A percentile compares a stretch with the other conserved stretches of the same genome.
Conservation (phyloP, 2,329 filamentous ascomycete species). For the Scytalidium sp. region DNA sequence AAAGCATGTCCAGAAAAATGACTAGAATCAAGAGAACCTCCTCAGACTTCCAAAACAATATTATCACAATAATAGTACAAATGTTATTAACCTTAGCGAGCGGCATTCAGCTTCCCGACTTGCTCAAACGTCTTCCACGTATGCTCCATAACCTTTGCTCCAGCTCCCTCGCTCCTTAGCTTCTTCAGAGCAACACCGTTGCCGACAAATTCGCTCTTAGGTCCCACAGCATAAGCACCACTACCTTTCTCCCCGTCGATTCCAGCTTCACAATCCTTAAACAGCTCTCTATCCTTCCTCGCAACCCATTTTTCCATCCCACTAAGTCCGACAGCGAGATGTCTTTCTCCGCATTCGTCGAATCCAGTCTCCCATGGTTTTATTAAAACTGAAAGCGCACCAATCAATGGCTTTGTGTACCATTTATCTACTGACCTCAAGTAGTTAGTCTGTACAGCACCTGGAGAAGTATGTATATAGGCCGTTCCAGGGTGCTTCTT, state of each 20-base stretch:
- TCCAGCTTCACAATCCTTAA: conserved; percentile 4
- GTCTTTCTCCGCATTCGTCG: conserved; percentile 23
- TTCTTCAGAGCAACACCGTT: conserved; percentile 8
- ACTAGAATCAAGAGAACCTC: too few relatives aligned
- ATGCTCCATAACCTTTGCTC: conserved; percentile 22
- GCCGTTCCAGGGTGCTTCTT: conserved; percentile 39
- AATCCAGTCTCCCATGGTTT: conserved; percentile 8
- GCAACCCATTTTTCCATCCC: conserved; percentile 12
- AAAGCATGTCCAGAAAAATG: too few relatives aligned
- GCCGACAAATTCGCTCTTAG: conserved; percentile 19
- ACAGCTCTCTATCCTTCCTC: background rate
- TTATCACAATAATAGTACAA: too few relatives aligned
- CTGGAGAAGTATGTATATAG: conserved; percentile 48
- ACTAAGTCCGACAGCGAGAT: conserved; percentile 25
- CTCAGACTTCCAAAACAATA: too few relatives aligned
- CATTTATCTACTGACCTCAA: conserved; percentile 25
- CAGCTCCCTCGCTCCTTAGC: conserved; percentile 16
- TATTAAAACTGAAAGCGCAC: conserved; percentile 12
- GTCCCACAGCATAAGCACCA: conserved; percentile 20
- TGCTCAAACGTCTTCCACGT: conserved; percentile 21
- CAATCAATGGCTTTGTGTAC: conserved; percentile 9
- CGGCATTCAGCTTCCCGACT: conserved; percentile 19
- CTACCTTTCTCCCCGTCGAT: conserved; percentile 14
- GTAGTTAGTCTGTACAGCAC: conserved; percentile 43
- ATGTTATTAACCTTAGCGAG: too few relatives aligned